These are phyloP conservation scores for Sphaerulina vaccinii DNA, from an alignment of 2,329 filamentous ascomycete species.

Conservation along the genomic window DNA sequence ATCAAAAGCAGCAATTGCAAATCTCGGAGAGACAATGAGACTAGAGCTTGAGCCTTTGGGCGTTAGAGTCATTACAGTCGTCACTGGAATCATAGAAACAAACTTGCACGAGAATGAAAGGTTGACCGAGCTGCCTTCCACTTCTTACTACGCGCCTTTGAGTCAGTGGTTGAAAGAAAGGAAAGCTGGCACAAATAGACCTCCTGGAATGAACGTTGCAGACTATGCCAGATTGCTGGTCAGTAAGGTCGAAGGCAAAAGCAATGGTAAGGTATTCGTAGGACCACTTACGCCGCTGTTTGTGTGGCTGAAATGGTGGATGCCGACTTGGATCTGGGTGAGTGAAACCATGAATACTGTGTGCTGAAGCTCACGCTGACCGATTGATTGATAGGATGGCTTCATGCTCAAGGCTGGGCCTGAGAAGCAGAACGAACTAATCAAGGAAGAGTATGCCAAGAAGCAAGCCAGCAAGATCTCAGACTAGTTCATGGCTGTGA, in stretches of 20 bases:
- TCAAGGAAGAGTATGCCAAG: slow-evolving; percentile 4
- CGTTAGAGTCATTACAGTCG: slow-evolving; percentile 29
- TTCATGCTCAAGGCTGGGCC: slow-evolving; percentile 16
- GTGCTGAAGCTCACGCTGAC: background rate
- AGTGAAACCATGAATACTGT: background rate
- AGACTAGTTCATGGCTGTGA: too few relatives aligned
- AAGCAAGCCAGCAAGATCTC: too few relatives aligned
- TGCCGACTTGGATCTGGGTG: slow-evolving; percentile 21
- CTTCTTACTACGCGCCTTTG: slow-evolving; percentile 9
- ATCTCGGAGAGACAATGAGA: slow-evolving; percentile 28
- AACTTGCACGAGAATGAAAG: slow-evolving; percentile 21
- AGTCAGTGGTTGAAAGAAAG: slow-evolving; percentile 18
- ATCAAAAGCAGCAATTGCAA: slow-evolving; percentile 29
- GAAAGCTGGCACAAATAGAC: slow-evolving; percentile 18
- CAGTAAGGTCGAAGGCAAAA: slow-evolving; percentile 14
- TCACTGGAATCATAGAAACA: slow-evolving; percentile 25
- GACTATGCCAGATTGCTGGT: slow-evolving; percentile 20
- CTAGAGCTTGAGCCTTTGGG: slow-evolving; percentile 30
- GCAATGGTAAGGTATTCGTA: slow-evolving; percentile 18
- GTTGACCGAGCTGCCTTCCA: slow-evolving; percentile 10
- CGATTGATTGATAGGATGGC: background rate
- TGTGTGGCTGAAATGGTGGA: slow-evolving; percentile 21
- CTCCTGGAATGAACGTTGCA: slow-evolving; percentile 16
- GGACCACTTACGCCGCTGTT: slow-evolving; percentile 19
- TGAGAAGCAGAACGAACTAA: slow-evolving; percentile 11